phyloP scores from a whole-genome alignment of 2,329 filamentous ascomycete genomes.

The Stylonectria norvegica region DNA sequence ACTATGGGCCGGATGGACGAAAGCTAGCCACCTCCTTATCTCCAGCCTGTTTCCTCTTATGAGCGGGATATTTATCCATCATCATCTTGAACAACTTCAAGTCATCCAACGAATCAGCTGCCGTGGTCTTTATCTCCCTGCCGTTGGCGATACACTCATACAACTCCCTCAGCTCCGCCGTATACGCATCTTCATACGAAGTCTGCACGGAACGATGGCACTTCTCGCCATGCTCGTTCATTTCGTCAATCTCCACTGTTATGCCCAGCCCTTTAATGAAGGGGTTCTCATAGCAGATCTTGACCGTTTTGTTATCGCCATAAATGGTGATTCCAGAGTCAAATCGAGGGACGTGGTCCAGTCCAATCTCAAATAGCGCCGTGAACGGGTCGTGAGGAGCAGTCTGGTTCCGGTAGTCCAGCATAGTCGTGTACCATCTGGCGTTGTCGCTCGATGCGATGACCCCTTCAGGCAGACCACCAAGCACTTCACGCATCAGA shows the following conservation, averaged over 20 bases:
- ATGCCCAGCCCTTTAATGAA: constrained; percentile 49
- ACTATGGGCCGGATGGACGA: neutral
- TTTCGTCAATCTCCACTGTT: constrained; percentile 41
- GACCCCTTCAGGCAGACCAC: constrained; percentile 17
- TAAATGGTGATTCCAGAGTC: constrained; percentile 49
- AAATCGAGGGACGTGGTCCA: constrained; percentile 49
- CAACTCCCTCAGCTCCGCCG: constrained; percentile 28
- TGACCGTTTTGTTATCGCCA: constrained; percentile 47
- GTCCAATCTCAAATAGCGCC: constrained; percentile 51
- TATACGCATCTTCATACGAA: constrained; percentile 40
- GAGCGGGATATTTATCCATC: constrained; percentile 2
- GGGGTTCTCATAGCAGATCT: constrained; percentile 50
- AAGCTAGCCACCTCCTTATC: neutral
- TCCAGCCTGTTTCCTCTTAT: neutral
- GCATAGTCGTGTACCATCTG: neutral
- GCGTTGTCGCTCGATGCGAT: constrained; percentile 1
- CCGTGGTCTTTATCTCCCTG: constrained; percentile 29
- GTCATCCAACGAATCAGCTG: constrained; percentile 24
- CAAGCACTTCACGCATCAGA: constrained; percentile 45
- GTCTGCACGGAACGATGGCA: constrained; percentile 24
- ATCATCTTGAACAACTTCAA: constrained; percentile 15
- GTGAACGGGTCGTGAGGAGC: constrained; percentile 34
- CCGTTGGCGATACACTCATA: constrained; percentile 17
- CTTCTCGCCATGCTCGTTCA: constrained; percentile 29
- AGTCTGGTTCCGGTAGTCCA: neutral